Evolutionary conservation across 176 grass and related monocot species (phyloP).

Genomic region (Olyra latifolia): DNA sequence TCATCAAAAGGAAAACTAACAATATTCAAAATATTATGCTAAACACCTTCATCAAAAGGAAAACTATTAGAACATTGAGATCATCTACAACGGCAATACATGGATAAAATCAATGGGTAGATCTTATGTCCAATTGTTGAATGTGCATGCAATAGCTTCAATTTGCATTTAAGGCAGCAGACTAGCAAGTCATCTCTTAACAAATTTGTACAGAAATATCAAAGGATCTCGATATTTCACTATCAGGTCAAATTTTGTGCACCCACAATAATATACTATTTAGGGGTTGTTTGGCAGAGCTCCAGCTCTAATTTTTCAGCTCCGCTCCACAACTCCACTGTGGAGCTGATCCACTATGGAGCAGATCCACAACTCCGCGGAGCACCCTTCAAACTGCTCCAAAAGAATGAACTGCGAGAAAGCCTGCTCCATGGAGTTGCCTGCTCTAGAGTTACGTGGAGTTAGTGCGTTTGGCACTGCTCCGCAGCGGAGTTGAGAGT

Average conservation of each 20-base stretch:
- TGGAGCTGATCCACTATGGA: too few species aligned
- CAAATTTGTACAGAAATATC: background rate
- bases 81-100: background rate
- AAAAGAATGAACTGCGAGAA: too few species aligned
- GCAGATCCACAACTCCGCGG: too few species aligned
- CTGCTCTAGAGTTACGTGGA: too few species aligned
- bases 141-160: background rate
- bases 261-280: background rate
- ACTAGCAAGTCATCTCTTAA: background rate
- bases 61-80: too few species aligned
- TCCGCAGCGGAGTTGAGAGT: too few species aligned
- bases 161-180: background rate
- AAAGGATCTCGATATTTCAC: background rate
- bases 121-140: background rate
- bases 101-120: background rate
- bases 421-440: too few species aligned
- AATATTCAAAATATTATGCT: constrained; percentile 2
- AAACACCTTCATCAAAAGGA: background rate
- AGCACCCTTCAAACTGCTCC: too few species aligned
- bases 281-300: too few species aligned
- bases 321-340: too few species aligned
- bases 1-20: background rate
- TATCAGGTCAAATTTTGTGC: background rate
- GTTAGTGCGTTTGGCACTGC: too few species aligned
- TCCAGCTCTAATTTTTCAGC: too few species aligned